phyloP scores from a whole-genome alignment of 2,329 filamentous ascomycete species.

The Penicillium hesseltinei region DNA sequence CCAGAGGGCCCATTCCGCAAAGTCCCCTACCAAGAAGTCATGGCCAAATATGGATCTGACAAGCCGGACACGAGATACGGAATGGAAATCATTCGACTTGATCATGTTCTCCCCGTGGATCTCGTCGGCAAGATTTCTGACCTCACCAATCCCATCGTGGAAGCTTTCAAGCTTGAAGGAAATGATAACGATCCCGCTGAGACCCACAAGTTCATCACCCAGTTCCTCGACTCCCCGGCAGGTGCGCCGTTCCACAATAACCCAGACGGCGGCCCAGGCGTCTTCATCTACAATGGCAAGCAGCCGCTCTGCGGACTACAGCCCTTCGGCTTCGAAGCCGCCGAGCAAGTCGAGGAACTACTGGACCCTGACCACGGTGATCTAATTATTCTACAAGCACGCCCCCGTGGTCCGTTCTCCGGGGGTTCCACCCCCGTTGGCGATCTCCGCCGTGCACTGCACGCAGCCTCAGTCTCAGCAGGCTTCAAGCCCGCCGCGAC shows the following conservation, averaged over 20 bases:
- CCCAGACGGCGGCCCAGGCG: conserved; percentile 72
- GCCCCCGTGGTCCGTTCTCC: conserved; percentile 61
- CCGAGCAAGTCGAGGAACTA: conserved; percentile 55
- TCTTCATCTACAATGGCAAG: conserved; percentile 71
- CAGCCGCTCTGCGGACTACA: conserved; percentile 75
- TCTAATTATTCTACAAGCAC: conserved; percentile 76
- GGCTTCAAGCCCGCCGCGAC: conserved; percentile 52
- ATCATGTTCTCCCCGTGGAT: conserved; percentile 60
- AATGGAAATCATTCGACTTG: conserved; percentile 65
- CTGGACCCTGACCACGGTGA: conserved; percentile 67
- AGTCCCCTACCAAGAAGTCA: conserved; percentile 72
- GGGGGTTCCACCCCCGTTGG: conserved; percentile 75
- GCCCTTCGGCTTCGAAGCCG: conserved; percentile 71
- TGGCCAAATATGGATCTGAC: conserved; percentile 79
- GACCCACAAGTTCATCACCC: conserved; percentile 61
- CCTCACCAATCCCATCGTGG: conserved; percentile 66
- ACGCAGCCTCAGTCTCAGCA: conserved; percentile 65
- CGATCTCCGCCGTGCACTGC: conserved; percentile 67
- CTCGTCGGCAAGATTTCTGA: conserved; percentile 74
- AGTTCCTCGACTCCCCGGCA: conserved; percentile 68
- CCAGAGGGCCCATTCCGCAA: conserved; percentile 52
- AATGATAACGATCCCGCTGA: conserved; percentile 50
- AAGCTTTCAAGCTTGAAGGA: conserved; percentile 65
- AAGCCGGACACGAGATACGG: conserved; percentile 85
- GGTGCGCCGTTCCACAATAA: conserved; percentile 63